A percentile compares a stretch with the other conserved stretches of the same genome.
These are phyloP conservation scores for Diospyros lotus DNA, from an alignment of 148 eudicot species.

Conservation along the genomic window DNA sequence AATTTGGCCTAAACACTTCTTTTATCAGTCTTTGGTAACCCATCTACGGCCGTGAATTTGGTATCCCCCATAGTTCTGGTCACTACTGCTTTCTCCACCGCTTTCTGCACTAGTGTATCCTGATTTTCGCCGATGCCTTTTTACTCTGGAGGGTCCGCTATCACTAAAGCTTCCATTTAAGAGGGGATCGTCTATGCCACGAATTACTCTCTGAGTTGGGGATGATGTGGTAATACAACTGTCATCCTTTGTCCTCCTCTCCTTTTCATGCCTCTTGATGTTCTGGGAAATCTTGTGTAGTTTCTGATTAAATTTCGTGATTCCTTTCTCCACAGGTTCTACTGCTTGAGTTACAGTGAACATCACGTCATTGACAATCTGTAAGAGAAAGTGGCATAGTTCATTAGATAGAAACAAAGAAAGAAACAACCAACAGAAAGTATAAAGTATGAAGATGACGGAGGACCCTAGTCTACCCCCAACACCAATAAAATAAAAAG, in stretches of 20 bases:
- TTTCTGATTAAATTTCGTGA: conserved; percentile 76
- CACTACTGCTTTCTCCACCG: conserved; percentile 96
- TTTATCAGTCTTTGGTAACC: conserved; percentile 69
- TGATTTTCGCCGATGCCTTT: conserved; percentile 62
- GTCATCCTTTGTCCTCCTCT: conserved; percentile 72
- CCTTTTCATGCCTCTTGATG: conserved; percentile 79
- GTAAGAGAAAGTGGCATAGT: conserved; percentile 11
- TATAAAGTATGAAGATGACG: not conserved
- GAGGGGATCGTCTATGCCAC: conserved; percentile 96
- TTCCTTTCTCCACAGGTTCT: conserved; percentile 93
- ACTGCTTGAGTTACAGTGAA: conserved; percentile 89
- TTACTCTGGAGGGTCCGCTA: conserved; percentile 48
- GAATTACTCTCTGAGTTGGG: conserved; percentile 50
- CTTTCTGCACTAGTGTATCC: conserved; percentile 90
- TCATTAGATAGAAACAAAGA: too few species aligned
- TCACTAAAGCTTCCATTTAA: conserved; percentile 86
- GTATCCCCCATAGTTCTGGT: conserved; percentile 62
- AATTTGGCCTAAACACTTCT: too few species aligned
- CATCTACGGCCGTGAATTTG: conserved; percentile 79
- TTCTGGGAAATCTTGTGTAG: conserved; percentile 79
- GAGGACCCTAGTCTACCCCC: not conserved
- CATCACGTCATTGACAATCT: conserved; percentile 92
- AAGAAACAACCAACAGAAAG: too few species aligned
- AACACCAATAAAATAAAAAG: not conserved
- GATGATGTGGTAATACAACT: conserved; percentile 57